Evolutionary conservation across 2,329 filamentous ascomycete genomes (phyloP).

Genomic region (Fusarium sp.): DNA sequence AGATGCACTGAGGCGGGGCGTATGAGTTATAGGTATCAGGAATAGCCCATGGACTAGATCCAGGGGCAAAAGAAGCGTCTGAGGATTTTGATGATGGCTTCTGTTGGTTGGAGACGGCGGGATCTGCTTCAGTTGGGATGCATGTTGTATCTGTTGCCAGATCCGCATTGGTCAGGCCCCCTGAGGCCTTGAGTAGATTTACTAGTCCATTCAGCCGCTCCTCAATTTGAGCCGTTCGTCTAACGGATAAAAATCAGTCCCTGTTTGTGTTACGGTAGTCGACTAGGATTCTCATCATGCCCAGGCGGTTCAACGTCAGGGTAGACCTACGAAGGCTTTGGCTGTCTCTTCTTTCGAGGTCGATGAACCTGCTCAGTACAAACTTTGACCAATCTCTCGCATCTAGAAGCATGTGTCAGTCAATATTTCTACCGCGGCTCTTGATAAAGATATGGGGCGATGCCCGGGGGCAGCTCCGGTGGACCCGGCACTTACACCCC

Average conservation of each 20-base stretch:
- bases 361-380: constrained; percentile 61
- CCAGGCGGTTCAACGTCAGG: not conserved
- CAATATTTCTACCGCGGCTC: constrained; percentile 5
- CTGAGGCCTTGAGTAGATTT: constrained; percentile 59
- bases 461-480: constrained; percentile 16
- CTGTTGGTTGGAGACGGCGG: constrained; percentile 39
- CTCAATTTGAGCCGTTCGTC: constrained; percentile 63
- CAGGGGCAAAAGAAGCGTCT: constrained; percentile 20
- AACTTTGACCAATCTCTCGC: constrained; percentile 61
- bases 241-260: constrained; percentile 34
- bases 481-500: constrained; percentile 25
- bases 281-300: not conserved
- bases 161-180: constrained; percentile 48
- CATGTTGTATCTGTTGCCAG: constrained; percentile 43
- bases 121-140: constrained; percentile 45
- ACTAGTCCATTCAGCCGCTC: constrained; percentile 63
- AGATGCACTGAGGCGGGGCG: constrained; percentile 61
- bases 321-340: constrained; percentile 61
- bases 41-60: constrained; percentile 47
- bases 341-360: constrained; percentile 64
- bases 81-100: constrained; percentile 39
- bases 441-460: constrained; percentile 23
- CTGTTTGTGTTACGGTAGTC: not conserved
- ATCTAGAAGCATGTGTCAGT: constrained; percentile 50
- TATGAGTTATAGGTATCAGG: constrained; percentile 60